Base-by-base conservation (phyloP, 2,329 filamentous ascomycete genomes). In the Emergomyces africanus region DNA sequence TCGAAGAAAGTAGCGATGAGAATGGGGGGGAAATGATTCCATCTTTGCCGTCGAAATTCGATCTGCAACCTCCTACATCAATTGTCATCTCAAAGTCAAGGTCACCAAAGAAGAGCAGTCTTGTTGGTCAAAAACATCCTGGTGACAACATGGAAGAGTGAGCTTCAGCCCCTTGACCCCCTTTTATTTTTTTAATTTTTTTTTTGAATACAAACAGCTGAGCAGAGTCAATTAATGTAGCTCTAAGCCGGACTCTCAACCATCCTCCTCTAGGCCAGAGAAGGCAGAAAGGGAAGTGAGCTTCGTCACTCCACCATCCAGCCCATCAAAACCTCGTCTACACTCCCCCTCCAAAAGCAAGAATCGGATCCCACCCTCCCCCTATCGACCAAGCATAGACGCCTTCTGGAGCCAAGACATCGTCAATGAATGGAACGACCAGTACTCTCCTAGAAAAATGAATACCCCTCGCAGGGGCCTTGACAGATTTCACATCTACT, bases 381-480 rank as follows among this genome's bases (percentile, higher is more conserved):
- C 79, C 0, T 72, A 78, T 58, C 71, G 77, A 54, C 75, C 78
- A 39, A 79, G 75, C 61, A 71, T 77, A 30, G 80, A 82, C 64
- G 77, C 73, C 0, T 82, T 83, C 65, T 82, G 80, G 80, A 77
- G 74, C 60, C 75, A 77, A 61, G 75, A 78, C 33, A 66, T 73
- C 25, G 75, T 79, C 59, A 80, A 80, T 63, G 72, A 77, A 37
- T 82, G 80, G 80, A 77, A 79, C 59, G 79, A 82, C 50, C 72
- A 77, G 42, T 75, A 80, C 65, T 81, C 79, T 0, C 80, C 80
- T 0, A 74, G 71, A 42, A 82, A 81, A 64, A 57, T 66, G 28
- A 64, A 64, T 35, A 58, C 60, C 1, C 57, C 64, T 5, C 62
- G 58, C 15, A 62, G 62, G 61, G 62, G 8, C 55, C 59, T 33